Conservation (phyloP, 1,284 basidiomycete genomes). For the Sporisorium graminicola region DNA sequence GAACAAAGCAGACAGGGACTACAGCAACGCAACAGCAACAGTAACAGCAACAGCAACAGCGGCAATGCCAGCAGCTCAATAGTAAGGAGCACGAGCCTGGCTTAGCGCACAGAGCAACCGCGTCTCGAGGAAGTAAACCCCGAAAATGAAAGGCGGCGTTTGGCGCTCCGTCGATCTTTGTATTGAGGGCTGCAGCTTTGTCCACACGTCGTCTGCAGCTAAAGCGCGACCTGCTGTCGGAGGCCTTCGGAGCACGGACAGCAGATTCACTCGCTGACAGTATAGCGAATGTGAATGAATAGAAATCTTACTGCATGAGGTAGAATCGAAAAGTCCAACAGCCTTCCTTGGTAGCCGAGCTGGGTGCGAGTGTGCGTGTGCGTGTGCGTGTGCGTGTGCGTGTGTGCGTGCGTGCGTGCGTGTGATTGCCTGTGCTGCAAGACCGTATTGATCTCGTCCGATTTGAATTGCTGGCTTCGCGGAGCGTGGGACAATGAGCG, state of each 20-base stretch:
- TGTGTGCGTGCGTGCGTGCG: too few relatives aligned
- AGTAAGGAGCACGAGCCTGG: not conserved
- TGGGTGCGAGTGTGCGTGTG: not conserved
- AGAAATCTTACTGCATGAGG: not conserved
- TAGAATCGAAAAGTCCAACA: not conserved
- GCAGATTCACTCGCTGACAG: too few relatives aligned
- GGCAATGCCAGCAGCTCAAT: not conserved
- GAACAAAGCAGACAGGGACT: too few relatives aligned
- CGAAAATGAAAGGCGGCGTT: not conserved
- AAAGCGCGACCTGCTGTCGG: too few relatives aligned
- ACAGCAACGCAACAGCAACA: not conserved
- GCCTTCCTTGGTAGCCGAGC: conserved; percentile 1
- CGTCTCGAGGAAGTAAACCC: not conserved
- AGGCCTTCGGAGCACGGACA: too few relatives aligned
- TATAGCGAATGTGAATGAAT: not conserved
- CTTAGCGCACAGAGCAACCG: not conserved
- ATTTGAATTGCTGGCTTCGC: too few relatives aligned
- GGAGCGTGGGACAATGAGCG: not conserved
- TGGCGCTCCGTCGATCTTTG: not conserved
- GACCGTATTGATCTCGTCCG: not conserved
- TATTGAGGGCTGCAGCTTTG: not conserved
- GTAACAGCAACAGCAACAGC: not conserved
- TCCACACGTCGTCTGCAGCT: too few relatives aligned
- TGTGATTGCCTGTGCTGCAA: not conserved
- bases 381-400: too few relatives aligned